Percentiles rank a stretch among this genome's conserved stretches.
Conservation (phyloP, 2,329 filamentous ascomycete genomes). For the Teratosphaeria viscida region DNA sequence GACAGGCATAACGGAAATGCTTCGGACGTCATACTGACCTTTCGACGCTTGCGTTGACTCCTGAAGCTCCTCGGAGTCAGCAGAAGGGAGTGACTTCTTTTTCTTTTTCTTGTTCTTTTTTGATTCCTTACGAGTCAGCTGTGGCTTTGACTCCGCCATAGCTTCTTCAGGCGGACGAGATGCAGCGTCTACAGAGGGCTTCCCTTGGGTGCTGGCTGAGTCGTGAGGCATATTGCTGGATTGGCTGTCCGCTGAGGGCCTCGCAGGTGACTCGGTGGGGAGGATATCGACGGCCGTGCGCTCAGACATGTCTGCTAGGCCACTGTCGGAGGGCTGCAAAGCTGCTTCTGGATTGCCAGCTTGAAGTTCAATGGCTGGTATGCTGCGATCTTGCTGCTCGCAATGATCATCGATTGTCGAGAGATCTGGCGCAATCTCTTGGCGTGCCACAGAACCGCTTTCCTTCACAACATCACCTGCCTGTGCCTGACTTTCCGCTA, state of each 20-base stretch:
- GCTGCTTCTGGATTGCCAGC: not conserved
- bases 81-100: constrained; percentile 1
- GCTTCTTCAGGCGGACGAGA: not conserved
- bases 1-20: not conserved
- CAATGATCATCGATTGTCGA: not conserved
- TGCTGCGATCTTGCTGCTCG: not conserved
- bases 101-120: constrained; percentile 23
- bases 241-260: not conserved
- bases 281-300: not conserved
- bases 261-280: not conserved
- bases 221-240: not conserved
- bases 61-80: not conserved
- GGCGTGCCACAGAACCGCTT: not conserved
- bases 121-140: constrained; percentile 15
- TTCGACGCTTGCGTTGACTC: not conserved
- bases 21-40: not conserved
- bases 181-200: not conserved
- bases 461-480: not conserved
- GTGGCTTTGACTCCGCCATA: not conserved
- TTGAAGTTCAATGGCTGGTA: not conserved
- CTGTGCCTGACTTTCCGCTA: not conserved
- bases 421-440: not conserved
- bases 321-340: not conserved
- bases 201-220: not conserved
- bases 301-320: not conserved